Base-by-base conservation (phyloP, 2,329 filamentous ascomycete genomes). In the Botrytis fragariae region DNA sequence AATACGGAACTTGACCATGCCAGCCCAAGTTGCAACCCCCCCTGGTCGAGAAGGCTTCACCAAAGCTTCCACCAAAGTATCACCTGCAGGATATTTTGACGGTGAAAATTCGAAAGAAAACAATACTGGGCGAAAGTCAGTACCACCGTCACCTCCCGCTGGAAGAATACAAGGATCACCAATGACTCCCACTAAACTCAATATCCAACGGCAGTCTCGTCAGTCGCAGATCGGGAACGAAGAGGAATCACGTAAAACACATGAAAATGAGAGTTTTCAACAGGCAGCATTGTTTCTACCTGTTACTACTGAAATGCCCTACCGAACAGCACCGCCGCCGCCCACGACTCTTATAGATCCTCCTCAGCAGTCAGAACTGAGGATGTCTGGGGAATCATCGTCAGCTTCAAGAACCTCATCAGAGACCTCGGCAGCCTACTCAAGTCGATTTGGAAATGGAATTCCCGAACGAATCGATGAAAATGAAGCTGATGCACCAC, bases 151-250 rank as follows among this genome's bases (percentile, higher is more conserved):
- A 57, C 76, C 79, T n/a, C 45, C 75, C 7, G 72, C 74, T 60
- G 78, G 77, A 22, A 75, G 84, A 74, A 82, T 89, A 74, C 84
- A 85, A 74, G 84, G 86, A 69, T 84, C 85, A 25, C 88, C 88
- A 44, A 83, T 86, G 42, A 90, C 88, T 59, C 88, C 89, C 29
- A 87, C 88, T 72, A 84, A 83, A 73, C 84, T 89, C 71, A 88
- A 87, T 77, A 85, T 87, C 72, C 86, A 86, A 68, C 81, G 84
- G 37, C 86, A 87, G 60, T 84, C 84, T 35, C 83, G 84, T 76
- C 85, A 87, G 35, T 87, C 86, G 44, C 84, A 85, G 76, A 85
- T 90, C 73, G 86, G 89, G 78, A 80, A 78, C 2, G 72, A 60
- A 51, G 72, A 73, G 44, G 37, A 48, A 45, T 69, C 14, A 73